Evolutionary conservation across 2,329 filamentous ascomycete species (phyloP).

Genomic region (Triangularia verruculosa): DNA sequence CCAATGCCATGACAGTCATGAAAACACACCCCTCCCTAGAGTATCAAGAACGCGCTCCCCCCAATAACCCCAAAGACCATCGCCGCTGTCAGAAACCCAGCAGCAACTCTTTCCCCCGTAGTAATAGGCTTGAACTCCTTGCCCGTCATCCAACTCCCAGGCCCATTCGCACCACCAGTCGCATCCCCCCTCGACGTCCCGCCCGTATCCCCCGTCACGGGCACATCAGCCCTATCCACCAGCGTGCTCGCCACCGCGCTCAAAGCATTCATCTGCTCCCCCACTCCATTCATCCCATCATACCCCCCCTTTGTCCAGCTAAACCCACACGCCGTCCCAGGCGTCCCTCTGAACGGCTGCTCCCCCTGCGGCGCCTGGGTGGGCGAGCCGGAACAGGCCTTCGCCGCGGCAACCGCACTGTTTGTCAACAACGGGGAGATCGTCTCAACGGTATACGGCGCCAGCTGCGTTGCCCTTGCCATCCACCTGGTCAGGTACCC

Average conservation of each 20-base stretch:
- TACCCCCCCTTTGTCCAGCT: constrained; percentile 56
- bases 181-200: constrained; percentile 56
- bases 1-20: background rate
- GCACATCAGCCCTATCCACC: constrained; percentile 40
- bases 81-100: constrained; percentile 53
- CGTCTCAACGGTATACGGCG: constrained; percentile 47
- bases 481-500: constrained; percentile 70
- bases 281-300: constrained; percentile 61
- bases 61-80: constrained; percentile 48
- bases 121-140: constrained; percentile 41
- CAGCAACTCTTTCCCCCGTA: constrained; percentile 51
- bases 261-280: constrained; percentile 67
- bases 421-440: constrained; percentile 51
- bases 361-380: constrained; percentile 22
- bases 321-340: constrained; percentile 65
- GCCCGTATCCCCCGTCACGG: constrained; percentile 53
- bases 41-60: constrained; percentile 47
- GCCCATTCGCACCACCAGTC: constrained; percentile 40
- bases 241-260: constrained; percentile 62
- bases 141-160: constrained; percentile 19
- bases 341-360: constrained; percentile 46
- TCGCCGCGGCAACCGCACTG: constrained; percentile 52
- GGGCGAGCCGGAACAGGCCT: constrained; percentile 48
- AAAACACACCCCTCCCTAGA: constrained; percentile 23
- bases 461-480: constrained; percentile 52